Conservation (phyloP, 192 early-diverging fungal genomes). For the Coemansia sp. region DNA sequence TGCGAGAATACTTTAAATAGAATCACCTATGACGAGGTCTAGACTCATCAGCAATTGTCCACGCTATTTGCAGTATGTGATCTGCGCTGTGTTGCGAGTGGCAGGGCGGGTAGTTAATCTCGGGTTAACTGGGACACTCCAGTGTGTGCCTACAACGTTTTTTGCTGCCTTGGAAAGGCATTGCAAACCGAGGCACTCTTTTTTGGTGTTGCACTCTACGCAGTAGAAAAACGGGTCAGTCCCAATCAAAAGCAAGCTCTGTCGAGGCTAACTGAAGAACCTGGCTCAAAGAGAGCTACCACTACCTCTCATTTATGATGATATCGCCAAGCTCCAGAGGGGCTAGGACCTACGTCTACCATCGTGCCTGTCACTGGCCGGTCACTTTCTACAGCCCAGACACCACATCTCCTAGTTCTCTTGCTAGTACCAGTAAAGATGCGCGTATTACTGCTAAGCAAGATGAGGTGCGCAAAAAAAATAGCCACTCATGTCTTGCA, state of each 20-base stretch:
- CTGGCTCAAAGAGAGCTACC: background rate
- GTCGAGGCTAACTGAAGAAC: background rate
- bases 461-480: background rate
- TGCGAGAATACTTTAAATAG: background rate
- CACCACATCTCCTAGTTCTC: background rate
- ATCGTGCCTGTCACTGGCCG: conserved; percentile 3
- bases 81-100: background rate
- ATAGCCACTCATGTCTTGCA: background rate
- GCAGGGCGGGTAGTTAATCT: background rate
- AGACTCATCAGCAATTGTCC: background rate
- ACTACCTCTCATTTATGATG: background rate
- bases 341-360: background rate
- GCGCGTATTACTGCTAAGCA: background rate
- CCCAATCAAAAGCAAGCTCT: background rate
- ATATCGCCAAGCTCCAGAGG: too few species aligned
- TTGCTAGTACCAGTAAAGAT: background rate
- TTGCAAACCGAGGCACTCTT: background rate
- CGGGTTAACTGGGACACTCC: background rate
- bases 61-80: background rate
- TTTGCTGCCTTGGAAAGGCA: background rate
- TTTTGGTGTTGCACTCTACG: background rate
- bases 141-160: background rate
- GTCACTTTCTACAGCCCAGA: conserved; percentile 4
- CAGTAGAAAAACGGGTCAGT: conserved; percentile 1
- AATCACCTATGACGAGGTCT: background rate